phyloP scores from a whole-genome alignment of 306 rosid species.

The Adenanthera pavonina region DNA sequence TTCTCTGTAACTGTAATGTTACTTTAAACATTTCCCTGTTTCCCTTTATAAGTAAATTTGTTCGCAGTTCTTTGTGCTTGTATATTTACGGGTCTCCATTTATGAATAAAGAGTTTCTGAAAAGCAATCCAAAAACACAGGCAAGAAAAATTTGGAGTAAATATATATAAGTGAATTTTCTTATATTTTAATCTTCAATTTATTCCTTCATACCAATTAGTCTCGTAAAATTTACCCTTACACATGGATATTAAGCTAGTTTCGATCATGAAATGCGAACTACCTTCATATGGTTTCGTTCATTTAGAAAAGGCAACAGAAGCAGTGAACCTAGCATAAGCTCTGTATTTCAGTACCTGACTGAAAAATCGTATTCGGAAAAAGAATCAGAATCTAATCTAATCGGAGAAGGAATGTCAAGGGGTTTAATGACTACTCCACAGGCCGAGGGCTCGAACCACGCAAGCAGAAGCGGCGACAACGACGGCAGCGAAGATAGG shows the following conservation, averaged over 20 bases:
- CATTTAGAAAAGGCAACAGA: background rate
- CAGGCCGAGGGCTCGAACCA: slow-evolving; percentile 60
- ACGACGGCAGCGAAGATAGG: slow-evolving; percentile 67
- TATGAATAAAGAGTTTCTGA: slow-evolving; percentile 4
- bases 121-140: background rate
- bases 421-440: slow-evolving; percentile 52
- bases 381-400: background rate
- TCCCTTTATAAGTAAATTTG: background rate
- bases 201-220: background rate
- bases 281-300: background rate
- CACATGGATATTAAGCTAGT: too few species aligned
- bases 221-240: too few species aligned
- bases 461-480: slow-evolving; percentile 68
- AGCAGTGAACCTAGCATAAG: background rate
- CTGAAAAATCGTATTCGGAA: background rate
- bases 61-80: background rate
- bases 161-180: background rate
- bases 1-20: slow-evolving; percentile 4
- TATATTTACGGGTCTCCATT: background rate
- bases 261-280: background rate
- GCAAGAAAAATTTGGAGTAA: background rate
- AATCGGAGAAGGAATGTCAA: background rate
- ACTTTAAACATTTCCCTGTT: background rate
- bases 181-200: background rate
- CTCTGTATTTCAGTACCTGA: background rate